A percentile compares a stretch with the other conserved stretches of the same genome.
phyloP scores from a whole-genome alignment of 139 green algal species.

The Chlamydomonas eustigma region DNA sequence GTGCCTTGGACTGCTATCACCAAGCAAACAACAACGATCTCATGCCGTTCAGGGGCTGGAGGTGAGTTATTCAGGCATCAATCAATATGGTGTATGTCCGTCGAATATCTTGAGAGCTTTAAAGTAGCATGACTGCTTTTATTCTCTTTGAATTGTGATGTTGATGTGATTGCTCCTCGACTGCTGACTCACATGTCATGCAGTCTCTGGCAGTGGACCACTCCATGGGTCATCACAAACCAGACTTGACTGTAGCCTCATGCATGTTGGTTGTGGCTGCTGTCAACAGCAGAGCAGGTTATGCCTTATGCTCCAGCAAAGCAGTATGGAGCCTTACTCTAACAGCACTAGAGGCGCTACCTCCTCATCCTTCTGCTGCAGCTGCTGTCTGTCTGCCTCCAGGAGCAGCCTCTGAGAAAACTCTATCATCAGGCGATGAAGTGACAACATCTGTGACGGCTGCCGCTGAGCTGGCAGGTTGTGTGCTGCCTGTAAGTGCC shows the following conservation, averaged over 20 bases:
- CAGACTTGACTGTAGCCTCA: no score
- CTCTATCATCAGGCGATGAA: neutral
- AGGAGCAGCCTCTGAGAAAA: no score
- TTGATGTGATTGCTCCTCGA: no score
- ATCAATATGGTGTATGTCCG: neutral
- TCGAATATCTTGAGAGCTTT: neutral
- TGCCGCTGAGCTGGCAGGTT: conserved; percentile 4
- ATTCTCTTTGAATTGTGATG: no score
- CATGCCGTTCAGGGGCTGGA: neutral
- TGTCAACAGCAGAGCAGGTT: neutral
- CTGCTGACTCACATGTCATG: no score
- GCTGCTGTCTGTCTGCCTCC: no score
- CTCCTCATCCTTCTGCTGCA: neutral
- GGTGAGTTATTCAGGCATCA: neutral
- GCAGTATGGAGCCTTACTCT: neutral
- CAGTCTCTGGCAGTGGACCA: no score
- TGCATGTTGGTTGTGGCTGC: neutral
- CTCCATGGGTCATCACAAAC: no score
- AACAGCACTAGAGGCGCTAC: neutral
- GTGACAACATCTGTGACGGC: neutral
- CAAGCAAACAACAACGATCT: neutral
- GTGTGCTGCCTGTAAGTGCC: neutral
- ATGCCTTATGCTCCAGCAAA: conserved; percentile 4
- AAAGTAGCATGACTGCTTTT: neutral
- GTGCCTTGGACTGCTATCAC: neutral